Conservation (phyloP, 2,329 filamentous ascomycete species). For the Cercospora sp. region DNA sequence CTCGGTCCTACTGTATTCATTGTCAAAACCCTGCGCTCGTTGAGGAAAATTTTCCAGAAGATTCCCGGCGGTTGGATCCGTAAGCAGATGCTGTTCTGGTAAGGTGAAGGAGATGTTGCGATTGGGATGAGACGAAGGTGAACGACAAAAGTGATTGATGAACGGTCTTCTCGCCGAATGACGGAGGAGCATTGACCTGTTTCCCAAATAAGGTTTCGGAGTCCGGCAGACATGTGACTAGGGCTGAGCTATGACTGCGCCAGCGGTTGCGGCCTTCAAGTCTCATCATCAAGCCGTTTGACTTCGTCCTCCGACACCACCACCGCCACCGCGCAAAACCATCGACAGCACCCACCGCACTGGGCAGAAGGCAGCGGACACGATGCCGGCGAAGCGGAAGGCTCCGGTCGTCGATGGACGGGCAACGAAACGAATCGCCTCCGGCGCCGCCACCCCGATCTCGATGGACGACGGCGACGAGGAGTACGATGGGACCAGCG, state of each 20-base stretch:
- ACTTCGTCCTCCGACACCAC: not conserved
- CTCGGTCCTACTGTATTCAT: constrained; percentile 2
- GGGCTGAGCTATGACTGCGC: not conserved
- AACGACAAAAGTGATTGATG: not conserved
- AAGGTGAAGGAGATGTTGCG: not conserved
- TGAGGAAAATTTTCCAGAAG: not conserved
- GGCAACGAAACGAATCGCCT: constrained; percentile 42
- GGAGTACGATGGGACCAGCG: constrained; percentile 55
- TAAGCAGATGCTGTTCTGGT: not conserved
- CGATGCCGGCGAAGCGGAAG: constrained; percentile 43
- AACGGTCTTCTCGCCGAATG: constrained; percentile 8
- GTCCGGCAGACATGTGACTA: not conserved
- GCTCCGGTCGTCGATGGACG: constrained; percentile 38
- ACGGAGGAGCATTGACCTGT: not conserved
- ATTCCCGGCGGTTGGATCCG: not conserved
- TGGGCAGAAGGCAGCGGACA: not conserved
- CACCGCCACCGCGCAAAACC: not conserved
- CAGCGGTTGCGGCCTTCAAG: not conserved
- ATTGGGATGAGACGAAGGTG: not conserved
- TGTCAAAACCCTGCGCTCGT: not conserved
- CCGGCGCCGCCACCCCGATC: constrained; percentile 45
- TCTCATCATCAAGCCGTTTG: not conserved
- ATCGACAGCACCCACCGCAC: not conserved
- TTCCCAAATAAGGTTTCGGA: constrained; percentile 9
- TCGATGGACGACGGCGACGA: constrained; percentile 60